These are phyloP conservation scores for Onygenales sp. DNA, from an alignment of 2,329 filamentous ascomycete species.

Conservation along the genomic window DNA sequence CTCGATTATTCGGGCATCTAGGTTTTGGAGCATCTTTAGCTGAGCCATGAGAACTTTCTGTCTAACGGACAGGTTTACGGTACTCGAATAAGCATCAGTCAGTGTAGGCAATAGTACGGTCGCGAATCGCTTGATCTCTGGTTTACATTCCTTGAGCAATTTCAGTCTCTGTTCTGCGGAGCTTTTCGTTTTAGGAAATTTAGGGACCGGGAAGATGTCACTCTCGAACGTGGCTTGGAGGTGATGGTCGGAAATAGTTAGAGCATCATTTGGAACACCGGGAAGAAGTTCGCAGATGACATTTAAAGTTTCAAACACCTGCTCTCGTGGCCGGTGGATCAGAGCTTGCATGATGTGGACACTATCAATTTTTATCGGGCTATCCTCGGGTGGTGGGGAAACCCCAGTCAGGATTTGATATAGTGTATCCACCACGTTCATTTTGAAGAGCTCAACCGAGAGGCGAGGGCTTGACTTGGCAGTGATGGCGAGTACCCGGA, in stretches of 20 bases:
- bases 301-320: conserved; percentile 94
- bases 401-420: conserved; percentile 97
- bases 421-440: conserved; percentile 93
- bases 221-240: conserved; percentile 36
- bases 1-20: conserved; percentile 75
- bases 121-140: conserved; percentile 82
- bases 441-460: conserved; percentile 83
- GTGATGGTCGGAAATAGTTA: conserved; percentile 43
- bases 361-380: conserved; percentile 70
- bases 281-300: conserved; percentile 93
- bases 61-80: conserved; percentile 86
- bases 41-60: conserved; percentile 95
- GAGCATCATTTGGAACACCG: conserved; percentile 51
- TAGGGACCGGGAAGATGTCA: conserved; percentile 24
- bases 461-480: conserved; percentile 79
- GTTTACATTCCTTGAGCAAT: conserved; percentile 70
- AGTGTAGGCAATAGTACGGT: conserved; percentile 88
- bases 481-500: conserved; percentile 82
- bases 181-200: conserved; percentile 38
- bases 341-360: conserved; percentile 98
- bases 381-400: conserved; percentile 73
- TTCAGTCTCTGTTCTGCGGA: conserved; percentile 70
- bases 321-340: conserved; percentile 88
- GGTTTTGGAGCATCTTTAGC: conserved; percentile 91
- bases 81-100: conserved; percentile 95